A percentile compares a stretch with the other conserved stretches of the same genome.
These are phyloP conservation scores for Beauveria rudraprayagi DNA, from an alignment of 2,329 filamentous ascomycete species.

Conservation along the genomic window DNA sequence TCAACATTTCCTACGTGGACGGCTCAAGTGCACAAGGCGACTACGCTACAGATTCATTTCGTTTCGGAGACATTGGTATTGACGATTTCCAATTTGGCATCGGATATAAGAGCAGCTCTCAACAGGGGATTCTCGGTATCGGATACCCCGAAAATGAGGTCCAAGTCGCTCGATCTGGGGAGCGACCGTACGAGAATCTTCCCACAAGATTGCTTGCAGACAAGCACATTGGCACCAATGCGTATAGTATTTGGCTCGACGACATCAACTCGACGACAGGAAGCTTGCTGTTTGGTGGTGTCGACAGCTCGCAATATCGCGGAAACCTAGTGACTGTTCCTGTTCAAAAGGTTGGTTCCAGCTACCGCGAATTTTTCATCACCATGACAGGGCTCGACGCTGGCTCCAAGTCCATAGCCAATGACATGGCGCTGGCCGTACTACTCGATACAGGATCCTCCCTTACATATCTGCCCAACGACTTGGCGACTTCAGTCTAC, in stretches of 20 bases:
- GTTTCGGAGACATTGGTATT: conserved; percentile 47
- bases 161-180: conserved; percentile 50
- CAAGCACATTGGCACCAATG: conserved; percentile 54
- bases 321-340: conserved; percentile 60
- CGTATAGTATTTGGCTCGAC: conserved; percentile 70
- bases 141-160: conserved; percentile 77
- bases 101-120: conserved; percentile 53
- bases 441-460: conserved; percentile 65
- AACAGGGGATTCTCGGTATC: conserved; percentile 75
- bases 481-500: conserved; percentile 47
- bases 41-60: conserved; percentile 69
- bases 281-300: conserved; percentile 65
- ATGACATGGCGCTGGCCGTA: conserved; percentile 48
- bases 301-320: conserved; percentile 57
- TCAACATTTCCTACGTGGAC: conserved; percentile 85
- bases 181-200: conserved; percentile 57
- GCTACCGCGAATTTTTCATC: conserved; percentile 58
- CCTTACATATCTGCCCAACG: conserved; percentile 57
- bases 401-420: conserved; percentile 33
- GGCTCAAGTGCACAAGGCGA: conserved; percentile 69
- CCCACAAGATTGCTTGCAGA: conserved; percentile 55
- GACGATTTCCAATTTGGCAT: conserved; percentile 62
- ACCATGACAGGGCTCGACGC: conserved; percentile 54
- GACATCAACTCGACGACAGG: conserved; percentile 59
- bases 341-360: conserved; percentile 45